A percentile compares a stretch with the other conserved stretches of the same genome.
Evolutionary conservation across 306 rosid species (phyloP).

Genomic region (Citrullus mucosospermus): DNA sequence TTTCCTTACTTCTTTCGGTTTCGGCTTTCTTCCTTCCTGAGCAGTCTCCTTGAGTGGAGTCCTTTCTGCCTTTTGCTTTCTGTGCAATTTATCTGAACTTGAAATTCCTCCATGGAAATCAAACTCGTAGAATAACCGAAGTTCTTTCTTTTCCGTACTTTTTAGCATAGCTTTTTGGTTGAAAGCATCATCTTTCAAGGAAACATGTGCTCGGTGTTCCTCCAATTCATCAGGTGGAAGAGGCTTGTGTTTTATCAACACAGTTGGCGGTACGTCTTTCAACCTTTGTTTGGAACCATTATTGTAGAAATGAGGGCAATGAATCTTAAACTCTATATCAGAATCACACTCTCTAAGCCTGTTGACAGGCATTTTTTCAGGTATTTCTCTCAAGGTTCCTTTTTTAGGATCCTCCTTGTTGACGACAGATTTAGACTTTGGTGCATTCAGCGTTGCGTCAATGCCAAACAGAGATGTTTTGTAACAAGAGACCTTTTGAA

Average conservation of each 20-base stretch:
- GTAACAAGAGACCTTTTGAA: slow-evolving; percentile 33
- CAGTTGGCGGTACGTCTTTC: slow-evolving; percentile 40
- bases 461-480: slow-evolving; percentile 39
- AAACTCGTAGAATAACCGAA: neutral
- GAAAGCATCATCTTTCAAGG: slow-evolving; percentile 21
- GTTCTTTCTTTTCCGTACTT: slow-evolving; percentile 24
- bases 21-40: slow-evolving; percentile 19
- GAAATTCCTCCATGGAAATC: slow-evolving; percentile 16
- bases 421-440: slow-evolving; percentile 14
- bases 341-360: slow-evolving; percentile 38
- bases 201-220: slow-evolving; percentile 14
- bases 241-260: slow-evolving; percentile 57
- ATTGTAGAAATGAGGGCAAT: slow-evolving; percentile 9
- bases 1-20: slow-evolving; percentile 14
- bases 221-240: slow-evolving; percentile 15
- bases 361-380: slow-evolving; percentile 48
- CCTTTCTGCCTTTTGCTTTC: slow-evolving; percentile 23
- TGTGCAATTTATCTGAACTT: slow-evolving; percentile 21
- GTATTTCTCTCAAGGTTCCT: slow-evolving; percentile 56
- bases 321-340: slow-evolving; percentile 23
- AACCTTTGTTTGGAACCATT: slow-evolving; percentile 7
- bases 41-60: slow-evolving; percentile 15
- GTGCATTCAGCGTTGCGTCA: slow-evolving; percentile 32
- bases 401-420: slow-evolving; percentile 30
- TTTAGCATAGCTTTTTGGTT: slow-evolving; percentile 14